Evolutionary conservation across 805 yeast genomes (phyloP), one percentile per base, ranked within the genome.

Genomic region (Wickerhamomyces mucosus): DNA sequence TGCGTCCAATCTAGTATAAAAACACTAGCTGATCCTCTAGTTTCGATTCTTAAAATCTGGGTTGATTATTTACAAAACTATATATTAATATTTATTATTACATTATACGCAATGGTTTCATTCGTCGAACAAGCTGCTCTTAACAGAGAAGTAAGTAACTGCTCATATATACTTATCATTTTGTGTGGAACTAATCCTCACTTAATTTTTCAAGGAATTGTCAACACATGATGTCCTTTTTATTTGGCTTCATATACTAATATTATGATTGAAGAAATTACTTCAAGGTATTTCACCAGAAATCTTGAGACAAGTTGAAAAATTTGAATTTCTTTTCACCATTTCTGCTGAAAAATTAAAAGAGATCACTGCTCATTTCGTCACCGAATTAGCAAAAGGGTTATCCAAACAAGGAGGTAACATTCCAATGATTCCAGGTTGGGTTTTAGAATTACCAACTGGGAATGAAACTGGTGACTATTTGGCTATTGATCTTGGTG

Each of bases 361-460:
- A 45, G 58, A 65, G 37, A 75, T 89, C 58, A 75, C 84, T 31
- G 68, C 70, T 29, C 94, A 79, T 52, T 89, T 89, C 58, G 70
- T 79, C 33, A 37, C 55, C 17, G 97, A 89, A 61, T 72, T 89
- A 48, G 74, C 76, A 41, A 81, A 81, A 57, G 96, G 96, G 38
- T 68, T 81, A 44, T 67, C 78, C 37, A 67, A 70, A 51, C 58
- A 67, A 36, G 89, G 92, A 32, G 94, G 92, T 37, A 79, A 78
- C 56, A 84, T 85, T 51, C 97, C 98, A 39, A 89, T 89, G 97
- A 86, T 80, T 53, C 95, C 95, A 29, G 83, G 94, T 40, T 89
- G 96, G 96, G 96, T 89, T 34, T 65, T 86, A 69, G 94, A 81
- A 51, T 80, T 67, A 65, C 96, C 97, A 43, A 78, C 89, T 31